Evolutionary conservation across 257 asterid genomes (phyloP).

Genomic region (Asclepias syriaca): DNA sequence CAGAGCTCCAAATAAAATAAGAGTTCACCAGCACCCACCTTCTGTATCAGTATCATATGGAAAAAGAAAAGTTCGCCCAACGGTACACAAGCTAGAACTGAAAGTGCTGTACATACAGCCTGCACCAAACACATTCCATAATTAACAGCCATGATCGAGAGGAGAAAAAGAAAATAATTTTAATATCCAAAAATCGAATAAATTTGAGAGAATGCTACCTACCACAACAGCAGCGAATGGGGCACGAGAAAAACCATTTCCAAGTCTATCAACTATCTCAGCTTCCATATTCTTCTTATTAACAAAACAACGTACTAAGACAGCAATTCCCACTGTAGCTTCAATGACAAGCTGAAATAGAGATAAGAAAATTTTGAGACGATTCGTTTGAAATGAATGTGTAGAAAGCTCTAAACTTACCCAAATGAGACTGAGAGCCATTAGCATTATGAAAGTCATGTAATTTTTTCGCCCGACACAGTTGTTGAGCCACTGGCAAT

Average conservation of each 20-base stretch:
- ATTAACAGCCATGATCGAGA: not conserved
- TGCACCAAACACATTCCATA: constrained; percentile 29
- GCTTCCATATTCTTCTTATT: constrained; percentile 68
- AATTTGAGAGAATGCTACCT: constrained; percentile 41
- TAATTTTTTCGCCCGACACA: constrained; percentile 96
- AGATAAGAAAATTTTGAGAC: constrained; percentile 8
- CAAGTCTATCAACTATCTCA: constrained; percentile 82
- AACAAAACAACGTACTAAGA: constrained; percentile 79
- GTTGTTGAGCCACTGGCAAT: constrained; percentile 89
- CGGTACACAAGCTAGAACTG: constrained; percentile 87
- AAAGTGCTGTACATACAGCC: constrained; percentile 87
- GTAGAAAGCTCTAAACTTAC: constrained; percentile 42
- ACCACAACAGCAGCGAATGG: constrained; percentile 99
- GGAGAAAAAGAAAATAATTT: constrained; percentile 8
- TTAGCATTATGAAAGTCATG: constrained; percentile 66
- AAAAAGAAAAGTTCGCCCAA: constrained; percentile 97
- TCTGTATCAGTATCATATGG: constrained; percentile 88
- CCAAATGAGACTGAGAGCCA: constrained; percentile 90
- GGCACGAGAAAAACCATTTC: constrained; percentile 95
- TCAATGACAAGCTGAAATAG: constrained; percentile 69
- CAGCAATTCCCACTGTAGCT: constrained; percentile 87
- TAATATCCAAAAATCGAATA: constrained; percentile 6
- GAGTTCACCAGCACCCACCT: constrained; percentile 39
- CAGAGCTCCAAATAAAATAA: constrained; percentile 12
- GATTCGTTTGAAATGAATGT: not conserved